phyloP scores from a whole-genome alignment of 345 rosid genomes.

The Firmiana major region DNA sequence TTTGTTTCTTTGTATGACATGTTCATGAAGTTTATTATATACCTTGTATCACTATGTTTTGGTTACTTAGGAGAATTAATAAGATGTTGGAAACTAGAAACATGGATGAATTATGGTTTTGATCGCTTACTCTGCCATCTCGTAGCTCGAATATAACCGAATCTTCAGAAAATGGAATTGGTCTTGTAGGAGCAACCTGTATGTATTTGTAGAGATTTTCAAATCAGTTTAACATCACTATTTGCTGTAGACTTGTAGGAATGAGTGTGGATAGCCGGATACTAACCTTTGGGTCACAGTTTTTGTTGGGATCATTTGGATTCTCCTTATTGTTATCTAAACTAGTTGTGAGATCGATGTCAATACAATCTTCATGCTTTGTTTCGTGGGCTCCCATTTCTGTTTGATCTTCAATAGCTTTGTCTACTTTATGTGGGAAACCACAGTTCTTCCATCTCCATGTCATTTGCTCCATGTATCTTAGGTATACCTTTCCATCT shows the following conservation, averaged over 20 bases:
- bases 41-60: not conserved
- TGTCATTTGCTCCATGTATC: constrained; percentile 47
- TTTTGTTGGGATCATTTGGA: constrained; percentile 15
- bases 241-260: not conserved
- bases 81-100: constrained; percentile 1
- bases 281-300: constrained; percentile 42
- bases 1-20: not conserved
- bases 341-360: constrained; percentile 29
- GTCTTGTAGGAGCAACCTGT: constrained; percentile 65
- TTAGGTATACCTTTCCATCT: constrained; percentile 52
- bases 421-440: constrained; percentile 29
- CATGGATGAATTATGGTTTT: not conserved
- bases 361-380: constrained; percentile 29
- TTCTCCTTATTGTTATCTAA: constrained; percentile 27
- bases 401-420: constrained; percentile 17
- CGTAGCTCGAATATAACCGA: constrained; percentile 53
- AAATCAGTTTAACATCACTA: constrained; percentile 2
- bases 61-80: not conserved
- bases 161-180: constrained; percentile 54
- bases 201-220: not conserved
- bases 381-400: not conserved
- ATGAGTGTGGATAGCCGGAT: not conserved
- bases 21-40: not conserved
- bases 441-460: constrained; percentile 65
- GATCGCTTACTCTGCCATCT: constrained; percentile 66